Percentiles rank a stretch among this genome's conserved stretches.
These are phyloP conservation scores for Lactarius hatsudake DNA, from an alignment of 768 basidiomycete species.

Conservation along the genomic window DNA sequence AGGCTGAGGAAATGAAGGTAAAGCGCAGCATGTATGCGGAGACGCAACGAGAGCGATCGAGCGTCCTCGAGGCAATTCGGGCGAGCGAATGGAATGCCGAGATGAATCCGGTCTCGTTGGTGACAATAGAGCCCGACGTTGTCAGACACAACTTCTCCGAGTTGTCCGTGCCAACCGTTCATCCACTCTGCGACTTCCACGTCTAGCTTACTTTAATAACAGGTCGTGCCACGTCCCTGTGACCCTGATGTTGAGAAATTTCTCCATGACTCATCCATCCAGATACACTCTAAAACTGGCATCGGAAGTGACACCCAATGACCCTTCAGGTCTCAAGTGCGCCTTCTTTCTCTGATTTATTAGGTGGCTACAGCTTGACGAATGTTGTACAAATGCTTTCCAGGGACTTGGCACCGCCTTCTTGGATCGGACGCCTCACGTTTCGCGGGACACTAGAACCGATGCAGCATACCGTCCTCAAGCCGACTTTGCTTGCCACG, in stretches of 20 bases:
- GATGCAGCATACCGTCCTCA: constrained; percentile 41
- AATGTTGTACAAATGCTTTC: neutral
- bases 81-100: constrained; percentile 75
- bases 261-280: constrained; percentile 61
- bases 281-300: constrained; percentile 55
- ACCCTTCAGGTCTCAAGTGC: constrained; percentile 29
- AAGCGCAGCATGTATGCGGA: constrained; percentile 91
- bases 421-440: constrained; percentile 64
- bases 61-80: constrained; percentile 64
- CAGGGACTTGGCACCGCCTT: constrained; percentile 48
- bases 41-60: constrained; percentile 69
- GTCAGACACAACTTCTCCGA: constrained; percentile 61
- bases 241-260: constrained; percentile 61
- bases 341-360: neutral
- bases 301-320: constrained; percentile 28
- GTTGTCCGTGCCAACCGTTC: constrained; percentile 47
- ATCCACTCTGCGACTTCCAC: neutral
- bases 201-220: constrained; percentile 9
- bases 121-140: constrained; percentile 44
- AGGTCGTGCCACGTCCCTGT: constrained; percentile 59
- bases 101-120: constrained; percentile 62
- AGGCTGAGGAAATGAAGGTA: constrained; percentile 58
- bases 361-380: neutral
- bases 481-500: constrained; percentile 55
- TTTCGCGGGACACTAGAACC: constrained; percentile 60